A percentile compares a stretch with the other conserved stretches of the same genome.
These are phyloP conservation scores for Scheffersomyces parashehatae DNA, from an alignment of 1,139 yeast species.

Conservation along the genomic window DNA sequence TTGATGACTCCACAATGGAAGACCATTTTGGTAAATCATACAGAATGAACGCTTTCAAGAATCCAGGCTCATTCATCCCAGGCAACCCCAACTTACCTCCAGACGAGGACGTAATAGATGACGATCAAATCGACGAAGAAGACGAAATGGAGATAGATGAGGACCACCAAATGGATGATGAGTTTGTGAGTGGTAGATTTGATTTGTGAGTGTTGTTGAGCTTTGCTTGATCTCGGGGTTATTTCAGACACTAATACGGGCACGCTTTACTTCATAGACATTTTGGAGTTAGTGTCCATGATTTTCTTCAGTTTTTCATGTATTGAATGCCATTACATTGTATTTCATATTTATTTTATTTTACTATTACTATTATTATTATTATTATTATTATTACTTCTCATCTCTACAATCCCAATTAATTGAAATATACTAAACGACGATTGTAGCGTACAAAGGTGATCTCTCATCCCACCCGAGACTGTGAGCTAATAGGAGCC, in stretches of 20 bases:
- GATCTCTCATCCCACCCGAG: too few relatives aligned
- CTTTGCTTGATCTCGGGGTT: neutral
- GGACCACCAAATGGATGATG: conserved; percentile 50
- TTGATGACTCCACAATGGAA: conserved; percentile 91
- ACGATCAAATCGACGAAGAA: conserved; percentile 63
- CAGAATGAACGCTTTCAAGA: conserved; percentile 50
- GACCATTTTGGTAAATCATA: conserved; percentile 65
- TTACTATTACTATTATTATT: too few relatives aligned
- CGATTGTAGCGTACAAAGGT: too few relatives aligned
- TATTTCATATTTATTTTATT: too few relatives aligned
- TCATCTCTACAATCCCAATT: too few relatives aligned
- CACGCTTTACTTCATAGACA: neutral
- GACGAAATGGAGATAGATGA: conserved; percentile 55
- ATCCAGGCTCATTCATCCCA: conserved; percentile 72
- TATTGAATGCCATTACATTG: too few relatives aligned
- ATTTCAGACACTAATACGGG: neutral
- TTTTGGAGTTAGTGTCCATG: conserved; percentile 1
- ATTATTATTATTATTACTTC: too few relatives aligned
- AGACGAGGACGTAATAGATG: conserved; percentile 81
- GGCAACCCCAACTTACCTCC: conserved; percentile 80
- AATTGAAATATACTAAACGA: too few relatives aligned
- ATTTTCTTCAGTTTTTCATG: neutral
- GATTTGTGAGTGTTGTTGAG: conserved; percentile 51
- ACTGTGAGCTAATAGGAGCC: too few relatives aligned
- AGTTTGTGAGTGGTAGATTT: conserved; percentile 86